Evolutionary conservation across 2,329 filamentous ascomycete species (phyloP).

Genomic region (Aspergillus chevalieri): DNA sequence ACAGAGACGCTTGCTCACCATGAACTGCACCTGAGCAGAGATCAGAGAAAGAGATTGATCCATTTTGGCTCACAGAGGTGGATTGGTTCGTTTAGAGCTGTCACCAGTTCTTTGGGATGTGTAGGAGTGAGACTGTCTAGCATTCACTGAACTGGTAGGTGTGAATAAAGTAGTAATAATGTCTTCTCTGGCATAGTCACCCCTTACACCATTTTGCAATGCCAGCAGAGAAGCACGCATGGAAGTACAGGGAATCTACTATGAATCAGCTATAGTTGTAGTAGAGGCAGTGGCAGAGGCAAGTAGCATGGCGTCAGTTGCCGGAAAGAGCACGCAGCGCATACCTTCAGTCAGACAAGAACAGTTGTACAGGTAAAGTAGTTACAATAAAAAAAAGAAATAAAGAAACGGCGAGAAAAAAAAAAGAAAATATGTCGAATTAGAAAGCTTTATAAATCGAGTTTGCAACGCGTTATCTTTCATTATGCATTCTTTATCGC

Average conservation of each 20-base stretch:
- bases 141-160: background rate
- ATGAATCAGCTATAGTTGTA: background rate
- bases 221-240: too few relatives aligned
- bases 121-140: background rate
- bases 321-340: background rate
- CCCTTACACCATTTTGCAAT: too few relatives aligned
- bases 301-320: background rate
- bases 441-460: too few relatives aligned
- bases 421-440: too few relatives aligned
- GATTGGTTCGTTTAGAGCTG: too few relatives aligned
- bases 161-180: too few relatives aligned
- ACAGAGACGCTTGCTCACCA: constrained; percentile 15
- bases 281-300: background rate
- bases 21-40: constrained; percentile 28
- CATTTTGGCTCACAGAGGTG: constrained; percentile 10
- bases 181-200: too few relatives aligned
- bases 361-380: background rate
- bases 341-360: background rate
- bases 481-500: too few relatives aligned
- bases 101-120: background rate
- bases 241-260: background rate
- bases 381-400: background rate
- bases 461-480: too few relatives aligned
- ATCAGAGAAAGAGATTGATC: constrained; percentile 24
- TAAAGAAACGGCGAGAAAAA: background rate